A percentile compares a stretch with the other conserved stretches of the same genome.
phyloP scores from a whole-genome alignment of 148 eudicot genomes.

The Camellia japonica region DNA sequence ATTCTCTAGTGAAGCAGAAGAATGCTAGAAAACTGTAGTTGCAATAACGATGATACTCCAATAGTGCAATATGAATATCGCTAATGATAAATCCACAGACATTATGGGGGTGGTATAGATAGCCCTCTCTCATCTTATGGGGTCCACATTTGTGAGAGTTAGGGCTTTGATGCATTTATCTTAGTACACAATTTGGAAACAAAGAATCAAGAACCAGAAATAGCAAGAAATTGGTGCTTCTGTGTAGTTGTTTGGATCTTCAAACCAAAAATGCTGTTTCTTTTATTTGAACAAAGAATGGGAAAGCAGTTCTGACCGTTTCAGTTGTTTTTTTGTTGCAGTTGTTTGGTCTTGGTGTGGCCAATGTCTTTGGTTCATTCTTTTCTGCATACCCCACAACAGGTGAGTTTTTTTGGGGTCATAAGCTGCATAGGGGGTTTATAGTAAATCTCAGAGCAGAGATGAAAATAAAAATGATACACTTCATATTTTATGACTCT shows the following conservation, averaged over 20 bases:
- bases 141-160: not conserved
- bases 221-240: not conserved
- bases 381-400: conserved; percentile 90
- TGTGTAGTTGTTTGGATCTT: not conserved
- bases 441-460: not conserved
- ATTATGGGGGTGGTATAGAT: not conserved
- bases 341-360: conserved; percentile 99
- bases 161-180: not conserved
- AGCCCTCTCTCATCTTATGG: not conserved
- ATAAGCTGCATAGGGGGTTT: conserved; percentile 2
- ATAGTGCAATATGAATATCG: not conserved
- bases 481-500: not conserved
- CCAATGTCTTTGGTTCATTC: conserved; percentile 85
- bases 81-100: not conserved
- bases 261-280: not conserved
- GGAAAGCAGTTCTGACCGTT: not conserved
- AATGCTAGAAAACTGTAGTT: not conserved
- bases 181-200: not conserved
- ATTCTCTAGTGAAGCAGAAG: not conserved
- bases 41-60: not conserved
- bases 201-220: not conserved
- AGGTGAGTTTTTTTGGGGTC: conserved; percentile 44
- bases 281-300: not conserved
- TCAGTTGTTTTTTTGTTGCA: conserved; percentile 27
- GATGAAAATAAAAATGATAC: not conserved